These are phyloP conservation scores for Saccharomycodes ludwigii DNA, from an alignment of 805 yeast species.

Conservation along the genomic window DNA sequence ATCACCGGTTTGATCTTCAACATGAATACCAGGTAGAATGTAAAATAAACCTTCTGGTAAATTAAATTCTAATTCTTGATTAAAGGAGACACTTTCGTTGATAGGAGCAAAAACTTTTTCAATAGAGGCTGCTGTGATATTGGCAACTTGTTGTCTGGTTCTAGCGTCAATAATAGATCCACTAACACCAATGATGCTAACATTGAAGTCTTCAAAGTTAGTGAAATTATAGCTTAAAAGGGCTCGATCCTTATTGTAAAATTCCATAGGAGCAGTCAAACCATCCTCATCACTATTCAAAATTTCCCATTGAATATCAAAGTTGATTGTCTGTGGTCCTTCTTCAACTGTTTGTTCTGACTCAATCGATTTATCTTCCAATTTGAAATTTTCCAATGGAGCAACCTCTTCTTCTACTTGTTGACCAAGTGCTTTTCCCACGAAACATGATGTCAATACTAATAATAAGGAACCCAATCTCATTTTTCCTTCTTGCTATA, in stretches of 20 bases:
- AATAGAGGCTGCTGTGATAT: constrained; percentile 50
- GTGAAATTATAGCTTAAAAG: constrained; percentile 38
- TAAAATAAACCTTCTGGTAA: constrained; percentile 45
- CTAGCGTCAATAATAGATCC: constrained; percentile 49
- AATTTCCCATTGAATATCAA: constrained; percentile 37
- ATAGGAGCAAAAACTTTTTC: constrained; percentile 46
- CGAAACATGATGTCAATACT: too few relatives aligned
- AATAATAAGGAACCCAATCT: too few relatives aligned
- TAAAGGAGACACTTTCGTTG: constrained; percentile 37
- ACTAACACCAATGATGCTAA: constrained; percentile 53
- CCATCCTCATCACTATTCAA: constrained; percentile 30
- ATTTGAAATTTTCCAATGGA: not conserved
- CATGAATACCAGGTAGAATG: constrained; percentile 47
- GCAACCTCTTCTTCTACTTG: too few relatives aligned
- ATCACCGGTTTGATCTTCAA: constrained; percentile 24
- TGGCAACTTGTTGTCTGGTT: constrained; percentile 39
- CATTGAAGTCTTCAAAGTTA: constrained; percentile 40
- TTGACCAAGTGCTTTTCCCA: too few relatives aligned
- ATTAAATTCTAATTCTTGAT: constrained; percentile 48
- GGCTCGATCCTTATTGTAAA: constrained; percentile 40
- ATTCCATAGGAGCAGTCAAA: constrained; percentile 29
- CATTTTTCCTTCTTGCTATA: too few relatives aligned
- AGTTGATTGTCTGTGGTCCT: constrained; percentile 29
- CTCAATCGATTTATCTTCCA: not conserved
- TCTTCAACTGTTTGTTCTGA: constrained; percentile 12